phyloP scores from a whole-genome alignment of 2,329 filamentous ascomycete genomes.

The Aureobasidium namibiae region DNA sequence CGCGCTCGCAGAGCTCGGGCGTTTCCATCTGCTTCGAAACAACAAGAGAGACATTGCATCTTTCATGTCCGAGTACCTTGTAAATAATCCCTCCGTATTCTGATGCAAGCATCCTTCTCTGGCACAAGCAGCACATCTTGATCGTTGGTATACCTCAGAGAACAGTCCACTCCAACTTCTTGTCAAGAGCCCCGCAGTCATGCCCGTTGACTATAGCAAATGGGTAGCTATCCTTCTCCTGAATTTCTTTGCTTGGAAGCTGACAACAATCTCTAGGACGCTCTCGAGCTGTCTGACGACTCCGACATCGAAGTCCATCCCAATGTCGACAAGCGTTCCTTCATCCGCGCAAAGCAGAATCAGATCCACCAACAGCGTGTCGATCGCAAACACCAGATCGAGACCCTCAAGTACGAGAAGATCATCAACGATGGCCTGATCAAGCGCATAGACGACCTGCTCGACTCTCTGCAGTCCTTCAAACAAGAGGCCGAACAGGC shows the following conservation, averaged over 20 bases:
- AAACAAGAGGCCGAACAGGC: constrained; percentile 52
- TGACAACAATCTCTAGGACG: constrained; percentile 48
- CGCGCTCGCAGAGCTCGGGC: not conserved
- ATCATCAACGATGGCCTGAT: constrained; percentile 88
- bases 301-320: constrained; percentile 97
- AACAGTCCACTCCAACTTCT: not conserved
- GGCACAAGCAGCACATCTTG: not conserved
- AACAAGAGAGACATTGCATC: not conserved
- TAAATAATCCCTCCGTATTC: not conserved
- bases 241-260: not conserved
- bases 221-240: constrained; percentile 43
- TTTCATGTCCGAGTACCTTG: not conserved
- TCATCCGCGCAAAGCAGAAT: constrained; percentile 95
- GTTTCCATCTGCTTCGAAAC: not conserved
- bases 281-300: constrained; percentile 93
- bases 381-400: constrained; percentile 80
- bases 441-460: constrained; percentile 69
- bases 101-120: not conserved
- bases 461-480: constrained; percentile 66
- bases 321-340: constrained; percentile 96
- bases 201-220: constrained; percentile 64
- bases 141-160: not conserved
- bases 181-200: constrained; percentile 19
- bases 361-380: constrained; percentile 90
- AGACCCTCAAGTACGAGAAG: constrained; percentile 84